Evolutionary conservation across 2,329 filamentous ascomycete species (phyloP).

Genomic region (Passalora sequoiae): DNA sequence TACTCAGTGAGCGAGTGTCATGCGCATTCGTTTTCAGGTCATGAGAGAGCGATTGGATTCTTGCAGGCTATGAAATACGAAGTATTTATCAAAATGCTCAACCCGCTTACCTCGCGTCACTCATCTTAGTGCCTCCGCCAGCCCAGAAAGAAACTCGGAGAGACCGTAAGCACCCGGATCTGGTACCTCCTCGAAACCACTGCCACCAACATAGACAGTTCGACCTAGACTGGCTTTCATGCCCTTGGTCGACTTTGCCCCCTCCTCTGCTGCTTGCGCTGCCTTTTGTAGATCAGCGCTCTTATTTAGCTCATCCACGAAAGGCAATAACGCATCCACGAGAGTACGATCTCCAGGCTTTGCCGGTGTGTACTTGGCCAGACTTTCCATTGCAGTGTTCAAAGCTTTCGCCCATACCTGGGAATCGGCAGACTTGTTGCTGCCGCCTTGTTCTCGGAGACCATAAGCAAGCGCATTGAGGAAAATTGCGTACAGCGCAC

Average conservation of each 20-base stretch:
- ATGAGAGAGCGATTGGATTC: too few relatives aligned
- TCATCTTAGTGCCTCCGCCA: conserved; percentile 54
- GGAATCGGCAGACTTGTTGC: conserved; percentile 33
- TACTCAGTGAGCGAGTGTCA: too few relatives aligned
- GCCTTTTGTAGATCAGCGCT: conserved; percentile 66
- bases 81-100: conserved; percentile 12
- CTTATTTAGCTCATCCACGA: conserved; percentile 65
- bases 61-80: conserved; percentile 16
- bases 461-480: conserved; percentile 75
- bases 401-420: conserved; percentile 63
- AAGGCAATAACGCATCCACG: conserved; percentile 83
- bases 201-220: conserved; percentile 74
- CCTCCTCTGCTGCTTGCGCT: conserved; percentile 67
- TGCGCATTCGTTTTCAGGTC: too few relatives aligned
- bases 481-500: conserved; percentile 82
- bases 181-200: conserved; percentile 65
- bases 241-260: conserved; percentile 77
- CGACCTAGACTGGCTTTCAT: conserved; percentile 87
- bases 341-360: conserved; percentile 83
- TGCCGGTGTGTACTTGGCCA: conserved; percentile 83
- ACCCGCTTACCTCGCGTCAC: neutral
- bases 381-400: conserved; percentile 61
- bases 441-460: conserved; percentile 49
- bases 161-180: conserved; percentile 76
- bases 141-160: conserved; percentile 72